Evolutionary conservation across 257 asterid species (phyloP).

Genomic region (Solanum habrochaites): DNA sequence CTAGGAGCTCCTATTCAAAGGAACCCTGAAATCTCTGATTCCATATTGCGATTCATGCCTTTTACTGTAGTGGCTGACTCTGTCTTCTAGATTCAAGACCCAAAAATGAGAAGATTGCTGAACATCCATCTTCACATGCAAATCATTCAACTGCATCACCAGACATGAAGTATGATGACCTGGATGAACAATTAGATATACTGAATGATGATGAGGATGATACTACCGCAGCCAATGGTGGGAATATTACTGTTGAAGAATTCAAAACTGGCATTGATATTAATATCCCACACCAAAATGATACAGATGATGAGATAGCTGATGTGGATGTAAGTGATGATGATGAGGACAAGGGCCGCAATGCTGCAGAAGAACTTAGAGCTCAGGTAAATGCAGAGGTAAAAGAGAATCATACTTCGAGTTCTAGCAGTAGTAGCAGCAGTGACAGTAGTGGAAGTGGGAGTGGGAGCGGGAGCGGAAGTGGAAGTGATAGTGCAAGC

Average conservation of each 20-base stretch:
- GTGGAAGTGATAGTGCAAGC: conserved; percentile 43
- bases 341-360: conserved; percentile 57
- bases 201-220: conserved; percentile 52
- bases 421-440: conserved; percentile 63
- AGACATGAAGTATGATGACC: conserved; percentile 43
- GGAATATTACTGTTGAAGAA: conserved; percentile 41
- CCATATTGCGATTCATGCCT: background rate
- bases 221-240: conserved; percentile 27
- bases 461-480: conserved; percentile 41
- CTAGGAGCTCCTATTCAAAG: background rate
- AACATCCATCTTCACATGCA: conserved; percentile 29
- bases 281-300: conserved; percentile 58
- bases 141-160: conserved; percentile 50
- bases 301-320: conserved; percentile 84
- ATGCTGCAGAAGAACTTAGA: conserved; percentile 90
- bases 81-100: conserved; percentile 42
- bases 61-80: background rate
- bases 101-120: conserved; percentile 42
- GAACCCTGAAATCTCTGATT: background rate
- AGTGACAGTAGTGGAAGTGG: conserved; percentile 64
- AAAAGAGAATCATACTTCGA: conserved; percentile 41
- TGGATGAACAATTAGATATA: conserved; percentile 65
- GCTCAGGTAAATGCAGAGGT: conserved; percentile 54
- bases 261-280: conserved; percentile 59
- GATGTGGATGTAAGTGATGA: conserved; percentile 81